Conservation (phyloP, 202 grass and related monocot species). For the Zizania palustris region DNA sequence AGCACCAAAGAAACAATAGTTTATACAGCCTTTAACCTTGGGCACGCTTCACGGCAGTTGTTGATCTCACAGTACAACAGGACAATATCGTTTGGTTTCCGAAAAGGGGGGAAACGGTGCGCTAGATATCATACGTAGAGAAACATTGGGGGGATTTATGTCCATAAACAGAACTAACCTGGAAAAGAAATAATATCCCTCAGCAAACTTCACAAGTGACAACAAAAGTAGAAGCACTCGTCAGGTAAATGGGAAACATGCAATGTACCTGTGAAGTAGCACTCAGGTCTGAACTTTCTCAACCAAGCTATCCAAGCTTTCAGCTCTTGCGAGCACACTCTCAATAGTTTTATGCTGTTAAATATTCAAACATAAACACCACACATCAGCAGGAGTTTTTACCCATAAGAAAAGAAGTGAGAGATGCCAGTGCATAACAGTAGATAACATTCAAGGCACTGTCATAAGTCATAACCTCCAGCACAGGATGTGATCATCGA, state of each 20-base stretch:
- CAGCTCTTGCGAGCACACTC: conserved; percentile 84
- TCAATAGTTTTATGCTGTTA: conserved; percentile 97
- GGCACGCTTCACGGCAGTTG: conserved; percentile 14
- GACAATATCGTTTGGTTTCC: conserved; percentile 55
- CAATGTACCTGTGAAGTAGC: conserved; percentile 79
- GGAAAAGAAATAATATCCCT: conserved; percentile 14
- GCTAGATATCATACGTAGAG: conserved; percentile 1
- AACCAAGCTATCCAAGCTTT: conserved; percentile 93
- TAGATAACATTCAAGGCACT: background rate
- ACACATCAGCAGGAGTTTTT: conserved; percentile 39
- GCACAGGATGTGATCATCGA: background rate
- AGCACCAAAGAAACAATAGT: conserved; percentile 41
- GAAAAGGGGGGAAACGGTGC: conserved; percentile 21
- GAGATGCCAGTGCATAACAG: background rate
- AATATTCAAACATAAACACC: conserved; percentile 36
- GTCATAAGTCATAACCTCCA: background rate
- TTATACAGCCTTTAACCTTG: background rate
- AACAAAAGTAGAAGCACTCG: background rate
- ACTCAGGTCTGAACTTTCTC: conserved; percentile 98
- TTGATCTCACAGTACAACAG: conserved; percentile 48
- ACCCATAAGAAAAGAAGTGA: background rate
- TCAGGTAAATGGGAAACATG: conserved; percentile 28
- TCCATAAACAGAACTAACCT: conserved; percentile 26
- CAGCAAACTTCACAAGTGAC: conserved; percentile 6
- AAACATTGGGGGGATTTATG: background rate